Percentiles rank a stretch among this genome's conserved stretches.
Evolutionary conservation across 805 yeast genomes (phyloP).

Genomic region (Wickerhamiella sorbophila): DNA sequence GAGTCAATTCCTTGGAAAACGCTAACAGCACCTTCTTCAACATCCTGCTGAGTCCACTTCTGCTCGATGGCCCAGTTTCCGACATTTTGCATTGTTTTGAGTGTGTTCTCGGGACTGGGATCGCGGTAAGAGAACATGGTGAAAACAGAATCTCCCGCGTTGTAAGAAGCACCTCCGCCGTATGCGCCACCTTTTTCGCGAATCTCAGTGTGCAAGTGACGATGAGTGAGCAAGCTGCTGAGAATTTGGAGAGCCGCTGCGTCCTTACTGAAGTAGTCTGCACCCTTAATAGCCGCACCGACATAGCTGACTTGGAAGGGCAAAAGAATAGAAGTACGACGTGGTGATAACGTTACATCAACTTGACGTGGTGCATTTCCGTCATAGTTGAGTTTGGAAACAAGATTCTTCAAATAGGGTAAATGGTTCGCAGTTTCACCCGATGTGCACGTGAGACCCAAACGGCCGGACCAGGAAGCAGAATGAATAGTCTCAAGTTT

Average conservation of each 20-base stretch:
- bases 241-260: slow-evolving; percentile 78
- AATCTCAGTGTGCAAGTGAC: slow-evolving; percentile 72
- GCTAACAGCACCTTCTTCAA: slow-evolving; percentile 81
- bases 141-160: slow-evolving; percentile 66
- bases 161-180: slow-evolving; percentile 86
- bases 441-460: slow-evolving; percentile 21
- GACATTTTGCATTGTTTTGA: slow-evolving; percentile 41
- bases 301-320: slow-evolving; percentile 86
- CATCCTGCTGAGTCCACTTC: slow-evolving; percentile 47
- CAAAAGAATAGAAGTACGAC: slow-evolving; percentile 42
- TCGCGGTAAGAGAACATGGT: slow-evolving; percentile 86
- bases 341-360: slow-evolving; percentile 3
- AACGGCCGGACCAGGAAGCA: slow-evolving; percentile 13
- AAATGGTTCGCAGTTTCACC: slow-evolving; percentile 8
- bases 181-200: slow-evolving; percentile 97
- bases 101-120: slow-evolving; percentile 67
- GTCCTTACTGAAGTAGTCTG: slow-evolving; percentile 51
- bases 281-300: slow-evolving; percentile 52
- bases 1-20: slow-evolving; percentile 88
- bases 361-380: not conserved
- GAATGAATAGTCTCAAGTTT: slow-evolving; percentile 31
- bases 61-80: slow-evolving; percentile 35
- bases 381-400: not conserved
- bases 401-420: slow-evolving; percentile 4
- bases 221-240: slow-evolving; percentile 66